Percentiles rank a stretch among this genome's conserved stretches.
phyloP scores from a whole-genome alignment of 2,329 filamentous ascomycete species.

The Lasiodiplodia hormozganensis region DNA sequence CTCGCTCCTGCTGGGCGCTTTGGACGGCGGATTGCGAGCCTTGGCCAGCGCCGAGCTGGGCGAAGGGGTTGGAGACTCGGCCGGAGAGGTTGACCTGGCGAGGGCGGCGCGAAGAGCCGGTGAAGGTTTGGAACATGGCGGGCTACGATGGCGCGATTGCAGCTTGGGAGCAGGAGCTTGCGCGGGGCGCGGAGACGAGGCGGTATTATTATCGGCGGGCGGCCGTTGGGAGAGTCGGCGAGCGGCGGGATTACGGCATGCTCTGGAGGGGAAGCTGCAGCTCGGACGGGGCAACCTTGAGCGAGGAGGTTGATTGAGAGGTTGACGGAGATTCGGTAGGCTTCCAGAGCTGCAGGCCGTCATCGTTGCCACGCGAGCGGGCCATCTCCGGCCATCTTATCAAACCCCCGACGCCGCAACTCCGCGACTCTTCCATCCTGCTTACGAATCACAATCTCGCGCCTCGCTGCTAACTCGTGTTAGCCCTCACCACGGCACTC shows the following conservation, averaged over 20 bases:
- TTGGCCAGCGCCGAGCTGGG: conserved; percentile 60
- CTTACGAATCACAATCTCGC: no score
- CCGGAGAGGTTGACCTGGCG: conserved; percentile 95
- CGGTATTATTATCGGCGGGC: background rate
- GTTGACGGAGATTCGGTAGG: conserved; percentile 17
- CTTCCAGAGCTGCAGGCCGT: conserved; percentile 19
- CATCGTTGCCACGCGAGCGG: conserved; percentile 23
- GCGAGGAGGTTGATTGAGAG: background rate
- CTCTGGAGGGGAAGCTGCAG: background rate
- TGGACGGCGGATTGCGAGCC: conserved; percentile 76
- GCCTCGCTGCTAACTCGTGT: no score
- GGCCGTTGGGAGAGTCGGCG: background rate
- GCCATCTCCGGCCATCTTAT: conserved; percentile 23
- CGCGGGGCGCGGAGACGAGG: background rate
- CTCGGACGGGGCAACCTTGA: background rate
- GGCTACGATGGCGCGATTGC: background rate
- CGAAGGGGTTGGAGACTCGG: conserved; percentile 81
- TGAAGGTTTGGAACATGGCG: conserved; percentile 89
- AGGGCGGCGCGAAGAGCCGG: conserved; percentile 81
- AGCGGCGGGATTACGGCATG: background rate
- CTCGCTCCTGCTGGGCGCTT: conserved; percentile 85
- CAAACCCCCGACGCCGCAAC: background rate
- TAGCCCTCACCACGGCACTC: background rate
- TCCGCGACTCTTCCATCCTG: no score
- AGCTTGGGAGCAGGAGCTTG: conserved; percentile 6